These are phyloP conservation scores for Candida ortonii DNA, from an alignment of 805 yeast genomes.

Conservation along the genomic window DNA sequence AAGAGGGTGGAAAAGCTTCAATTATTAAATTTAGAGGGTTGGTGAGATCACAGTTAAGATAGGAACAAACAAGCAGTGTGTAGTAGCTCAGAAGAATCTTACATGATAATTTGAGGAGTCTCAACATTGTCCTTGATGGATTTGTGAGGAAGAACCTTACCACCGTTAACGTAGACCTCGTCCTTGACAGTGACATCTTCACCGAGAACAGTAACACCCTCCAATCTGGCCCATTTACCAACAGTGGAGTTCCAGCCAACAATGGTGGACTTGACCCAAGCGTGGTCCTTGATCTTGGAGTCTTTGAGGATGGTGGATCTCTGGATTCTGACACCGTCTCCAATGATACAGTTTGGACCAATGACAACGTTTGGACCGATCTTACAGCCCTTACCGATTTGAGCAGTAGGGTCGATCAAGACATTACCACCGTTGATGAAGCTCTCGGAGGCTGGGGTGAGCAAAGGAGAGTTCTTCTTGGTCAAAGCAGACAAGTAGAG, in stretches of 20 bases:
- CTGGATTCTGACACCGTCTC: slow-evolving; percentile 98
- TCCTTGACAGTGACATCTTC: slow-evolving; percentile 98
- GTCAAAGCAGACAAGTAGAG: slow-evolving; percentile 84
- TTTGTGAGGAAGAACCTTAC: slow-evolving; percentile 98
- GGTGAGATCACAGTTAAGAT: too few species aligned
- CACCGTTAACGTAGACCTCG: slow-evolving; percentile 98
- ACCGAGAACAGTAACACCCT: slow-evolving; percentile 96
- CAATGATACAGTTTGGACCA: slow-evolving; percentile 94
- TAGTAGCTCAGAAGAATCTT: slow-evolving; percentile 25
- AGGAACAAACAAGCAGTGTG: not conserved
- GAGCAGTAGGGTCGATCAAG: slow-evolving; percentile 91
- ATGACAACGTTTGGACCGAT: slow-evolving; percentile 98
- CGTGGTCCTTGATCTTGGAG: slow-evolving; percentile 93
- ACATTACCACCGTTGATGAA: slow-evolving; percentile 90
- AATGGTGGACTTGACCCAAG: slow-evolving; percentile 95
- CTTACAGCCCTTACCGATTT: slow-evolving; percentile 86
- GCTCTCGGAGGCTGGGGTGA: slow-evolving; percentile 58
- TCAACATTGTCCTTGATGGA: slow-evolving; percentile 94
- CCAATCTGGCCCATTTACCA: slow-evolving; percentile 98
- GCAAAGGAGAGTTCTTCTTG: slow-evolving; percentile 70
- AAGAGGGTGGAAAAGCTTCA: not conserved
- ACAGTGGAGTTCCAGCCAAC: slow-evolving; percentile 99
- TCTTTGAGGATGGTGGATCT: slow-evolving; percentile 90
- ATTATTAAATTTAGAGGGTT: not conserved
- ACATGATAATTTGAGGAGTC: slow-evolving; percentile 98